phyloP scores from a whole-genome alignment of 768 basidiomycete species.

The Leccinum boreale region DNA sequence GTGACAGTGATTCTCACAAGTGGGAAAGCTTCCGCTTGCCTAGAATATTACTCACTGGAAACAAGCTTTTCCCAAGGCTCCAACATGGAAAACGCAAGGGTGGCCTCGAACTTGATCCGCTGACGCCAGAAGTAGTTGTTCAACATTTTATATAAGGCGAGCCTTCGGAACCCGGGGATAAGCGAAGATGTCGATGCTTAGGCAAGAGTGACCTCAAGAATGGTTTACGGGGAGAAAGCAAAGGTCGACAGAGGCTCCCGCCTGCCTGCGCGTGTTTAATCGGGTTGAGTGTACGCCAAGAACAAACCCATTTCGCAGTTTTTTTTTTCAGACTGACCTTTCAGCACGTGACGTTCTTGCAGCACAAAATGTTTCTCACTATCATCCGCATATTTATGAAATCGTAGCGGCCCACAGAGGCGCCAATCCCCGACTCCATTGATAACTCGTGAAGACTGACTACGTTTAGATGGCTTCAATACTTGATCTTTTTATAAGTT shows the following conservation, averaged over 20 bases:
- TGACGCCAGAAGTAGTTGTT: constrained; percentile 31
- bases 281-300: constrained; percentile 1
- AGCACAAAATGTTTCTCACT: too few species aligned
- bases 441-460: too few species aligned
- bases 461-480: too few species aligned
- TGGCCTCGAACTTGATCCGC: constrained; percentile 43
- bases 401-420: too few species aligned
- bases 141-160: constrained; percentile 25
- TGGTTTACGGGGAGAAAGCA: neutral
- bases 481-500: too few species aligned
- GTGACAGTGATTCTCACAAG: neutral
- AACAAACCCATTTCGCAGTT: neutral
- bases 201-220: neutral
- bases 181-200: neutral
- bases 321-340: constrained; percentile 3
- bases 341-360: neutral
- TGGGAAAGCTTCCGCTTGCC: neutral
- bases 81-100: constrained; percentile 57
- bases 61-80: constrained; percentile 71
- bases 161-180: neutral
- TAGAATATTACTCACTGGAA: constrained; percentile 42
- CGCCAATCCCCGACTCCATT: too few species aligned
- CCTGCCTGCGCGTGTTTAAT: neutral
- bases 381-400: too few species aligned
- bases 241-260: neutral